Evolutionary conservation across 106 monocot genomes (phyloP).

Genomic region (Chionographis japonica): DNA sequence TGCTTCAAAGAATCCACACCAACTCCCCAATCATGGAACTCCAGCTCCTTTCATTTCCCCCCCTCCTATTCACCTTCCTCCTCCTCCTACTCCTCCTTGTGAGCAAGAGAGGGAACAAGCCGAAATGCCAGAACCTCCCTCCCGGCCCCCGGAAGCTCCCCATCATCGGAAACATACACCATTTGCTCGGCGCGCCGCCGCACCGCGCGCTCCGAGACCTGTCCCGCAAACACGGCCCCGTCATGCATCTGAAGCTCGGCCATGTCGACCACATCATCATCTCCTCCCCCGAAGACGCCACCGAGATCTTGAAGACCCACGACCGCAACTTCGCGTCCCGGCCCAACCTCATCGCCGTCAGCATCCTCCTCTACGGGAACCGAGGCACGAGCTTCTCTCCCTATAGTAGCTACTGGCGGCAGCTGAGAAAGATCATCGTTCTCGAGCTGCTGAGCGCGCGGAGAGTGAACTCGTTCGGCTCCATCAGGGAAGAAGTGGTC

Average conservation of each 20-base stretch:
- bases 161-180: slow-evolving; percentile 26
- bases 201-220: slow-evolving; percentile 5
- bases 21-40: too few species aligned
- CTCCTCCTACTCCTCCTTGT: too few species aligned
- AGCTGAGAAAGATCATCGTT: slow-evolving; percentile 5
- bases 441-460: slow-evolving; percentile 11
- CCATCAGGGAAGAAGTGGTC: slow-evolving; percentile 5
- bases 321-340: slow-evolving; percentile 11
- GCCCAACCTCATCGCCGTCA: not conserved
- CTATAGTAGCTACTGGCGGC: not conserved
- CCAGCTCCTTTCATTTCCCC: too few species aligned
- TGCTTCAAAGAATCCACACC: too few species aligned
- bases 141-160: slow-evolving; percentile 25
- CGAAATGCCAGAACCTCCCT: not conserved
- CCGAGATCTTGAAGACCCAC: slow-evolving; percentile 6
- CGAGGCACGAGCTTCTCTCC: not conserved
- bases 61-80: too few species aligned
- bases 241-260: slow-evolving; percentile 25
- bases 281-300: slow-evolving; percentile 9
- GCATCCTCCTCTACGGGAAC: not conserved
- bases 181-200: not conserved
- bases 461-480: not conserved
- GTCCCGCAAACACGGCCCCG: slow-evolving; percentile 10
- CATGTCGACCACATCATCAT: slow-evolving; percentile 4
- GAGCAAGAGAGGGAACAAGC: too few species aligned